Percentiles rank a stretch among this genome's conserved stretches.
phyloP scores from a whole-genome alignment of 1,284 basidiomycete species.

The Microbotryum scabiosae region DNA sequence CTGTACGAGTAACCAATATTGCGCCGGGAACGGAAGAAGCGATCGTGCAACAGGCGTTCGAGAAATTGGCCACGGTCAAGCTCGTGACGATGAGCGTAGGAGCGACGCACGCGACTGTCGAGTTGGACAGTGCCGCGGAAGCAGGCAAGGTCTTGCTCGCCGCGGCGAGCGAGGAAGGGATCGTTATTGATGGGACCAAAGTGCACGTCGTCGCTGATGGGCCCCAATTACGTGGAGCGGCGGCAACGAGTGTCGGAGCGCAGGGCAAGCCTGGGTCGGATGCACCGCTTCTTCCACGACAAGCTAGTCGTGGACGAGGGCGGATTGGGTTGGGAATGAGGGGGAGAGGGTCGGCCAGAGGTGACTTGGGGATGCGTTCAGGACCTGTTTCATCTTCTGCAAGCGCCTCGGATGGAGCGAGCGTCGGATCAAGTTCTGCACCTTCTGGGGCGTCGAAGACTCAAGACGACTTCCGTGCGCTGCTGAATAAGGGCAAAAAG shows the following conservation, averaged over 20 bases:
- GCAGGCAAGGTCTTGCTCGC: constrained; percentile 64
- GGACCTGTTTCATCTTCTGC: neutral
- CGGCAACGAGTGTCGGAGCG: constrained; percentile 5
- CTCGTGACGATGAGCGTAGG: constrained; percentile 46
- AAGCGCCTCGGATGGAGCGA: neutral
- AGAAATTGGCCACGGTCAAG: constrained; percentile 63
- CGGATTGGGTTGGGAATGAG: constrained; percentile 17
- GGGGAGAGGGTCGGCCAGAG: constrained; percentile 7
- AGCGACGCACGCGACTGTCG: constrained; percentile 53
- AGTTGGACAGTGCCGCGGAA: constrained; percentile 67
- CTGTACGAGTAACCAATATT: constrained; percentile 63
- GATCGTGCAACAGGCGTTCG: constrained; percentile 73
- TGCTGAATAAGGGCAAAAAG: constrained; percentile 20
- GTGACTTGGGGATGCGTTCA: constrained; percentile 8
- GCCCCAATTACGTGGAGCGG: constrained; percentile 4
- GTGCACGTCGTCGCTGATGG: constrained; percentile 18
- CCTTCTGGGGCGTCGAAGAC: constrained; percentile 1
- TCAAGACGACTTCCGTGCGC: constrained; percentile 26
- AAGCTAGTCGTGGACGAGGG: constrained; percentile 15
- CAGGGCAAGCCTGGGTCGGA: neutral
- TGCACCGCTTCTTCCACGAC: constrained; percentile 19
- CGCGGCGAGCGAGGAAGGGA: neutral
- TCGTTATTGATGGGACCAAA: constrained; percentile 10
- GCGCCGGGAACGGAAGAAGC: constrained; percentile 70
- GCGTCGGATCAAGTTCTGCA: neutral